Conservation (phyloP, 805 yeast genomes). For the Candida insectorum region DNA sequence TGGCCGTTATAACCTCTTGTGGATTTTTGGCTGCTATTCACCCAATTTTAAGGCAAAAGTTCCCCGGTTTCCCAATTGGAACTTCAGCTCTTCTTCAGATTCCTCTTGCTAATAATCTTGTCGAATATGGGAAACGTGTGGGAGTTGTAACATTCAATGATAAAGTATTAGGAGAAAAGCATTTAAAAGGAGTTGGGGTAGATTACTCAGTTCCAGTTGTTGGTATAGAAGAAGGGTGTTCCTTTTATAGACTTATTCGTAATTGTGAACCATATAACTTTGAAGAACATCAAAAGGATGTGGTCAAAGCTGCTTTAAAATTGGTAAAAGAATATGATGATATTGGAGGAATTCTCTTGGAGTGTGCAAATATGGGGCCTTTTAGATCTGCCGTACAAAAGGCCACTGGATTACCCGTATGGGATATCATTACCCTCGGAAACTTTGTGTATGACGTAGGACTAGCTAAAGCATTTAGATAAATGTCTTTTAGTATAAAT, state of each 20-base stretch:
- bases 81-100: constrained; percentile 27
- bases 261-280: constrained; percentile 22
- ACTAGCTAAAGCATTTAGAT: not conserved
- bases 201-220: constrained; percentile 15
- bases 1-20: constrained; percentile 33
- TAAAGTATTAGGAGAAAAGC: constrained; percentile 17
- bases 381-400: constrained; percentile 22
- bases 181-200: constrained; percentile 27
- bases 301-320: constrained; percentile 12
- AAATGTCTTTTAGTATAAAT: not conserved
- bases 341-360: constrained; percentile 27
- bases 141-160: constrained; percentile 29
- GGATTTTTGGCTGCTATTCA: constrained; percentile 33
- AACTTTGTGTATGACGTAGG: constrained; percentile 22
- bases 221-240: constrained; percentile 8
- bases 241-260: constrained; percentile 8
- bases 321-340: constrained; percentile 2
- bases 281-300: constrained; percentile 16
- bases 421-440: constrained; percentile 28
- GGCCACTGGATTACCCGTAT: constrained; percentile 22
- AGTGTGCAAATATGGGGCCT: constrained; percentile 36
- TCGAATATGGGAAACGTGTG: constrained; percentile 17
- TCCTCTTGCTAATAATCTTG: constrained; percentile 19
- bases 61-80: constrained; percentile 25
- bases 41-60: constrained; percentile 14